phyloP scores from a whole-genome alignment of 441 rosid genomes.

The Flueggea neowawraea region DNA sequence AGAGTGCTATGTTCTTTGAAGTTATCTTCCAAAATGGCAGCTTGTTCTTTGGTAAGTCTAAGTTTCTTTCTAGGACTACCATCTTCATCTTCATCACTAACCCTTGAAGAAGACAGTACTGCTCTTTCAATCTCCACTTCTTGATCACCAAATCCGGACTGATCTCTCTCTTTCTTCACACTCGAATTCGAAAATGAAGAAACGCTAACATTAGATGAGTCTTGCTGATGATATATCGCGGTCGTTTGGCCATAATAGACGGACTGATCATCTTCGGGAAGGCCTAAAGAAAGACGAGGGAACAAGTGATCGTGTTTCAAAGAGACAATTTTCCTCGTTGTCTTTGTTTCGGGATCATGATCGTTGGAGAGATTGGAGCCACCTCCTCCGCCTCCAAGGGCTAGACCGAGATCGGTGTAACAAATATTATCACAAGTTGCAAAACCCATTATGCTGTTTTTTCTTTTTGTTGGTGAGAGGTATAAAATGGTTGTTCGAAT shows the following conservation, averaged over 20 bases:
- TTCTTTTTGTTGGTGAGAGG: no score
- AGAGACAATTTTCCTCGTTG: background rate
- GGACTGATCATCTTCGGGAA: background rate
- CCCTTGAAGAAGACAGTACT: constrained; percentile 1
- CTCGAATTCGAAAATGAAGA: background rate
- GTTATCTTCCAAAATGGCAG: constrained; percentile 70
- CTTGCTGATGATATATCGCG: background rate
- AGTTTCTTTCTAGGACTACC: constrained; percentile 83
- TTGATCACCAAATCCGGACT: background rate
- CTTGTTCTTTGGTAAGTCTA: constrained; percentile 71
- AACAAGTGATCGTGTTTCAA: background rate
- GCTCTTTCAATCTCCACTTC: background rate
- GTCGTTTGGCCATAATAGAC: no score
- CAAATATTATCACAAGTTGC: no score
- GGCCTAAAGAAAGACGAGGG: background rate
- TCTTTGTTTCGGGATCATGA: background rate
- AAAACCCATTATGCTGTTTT: no score
- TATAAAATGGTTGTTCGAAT: no score
- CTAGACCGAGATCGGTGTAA: background rate
- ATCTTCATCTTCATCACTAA: constrained; percentile 35
- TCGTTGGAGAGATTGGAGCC: background rate
- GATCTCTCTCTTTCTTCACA: background rate
- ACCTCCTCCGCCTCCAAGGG: background rate
- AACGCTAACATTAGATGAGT: background rate
- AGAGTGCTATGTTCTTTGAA: constrained; percentile 77